These are phyloP conservation scores for Blastocystis sp. DNA, from an alignment of 352 stramenopile genomes.

Conservation along the genomic window DNA sequence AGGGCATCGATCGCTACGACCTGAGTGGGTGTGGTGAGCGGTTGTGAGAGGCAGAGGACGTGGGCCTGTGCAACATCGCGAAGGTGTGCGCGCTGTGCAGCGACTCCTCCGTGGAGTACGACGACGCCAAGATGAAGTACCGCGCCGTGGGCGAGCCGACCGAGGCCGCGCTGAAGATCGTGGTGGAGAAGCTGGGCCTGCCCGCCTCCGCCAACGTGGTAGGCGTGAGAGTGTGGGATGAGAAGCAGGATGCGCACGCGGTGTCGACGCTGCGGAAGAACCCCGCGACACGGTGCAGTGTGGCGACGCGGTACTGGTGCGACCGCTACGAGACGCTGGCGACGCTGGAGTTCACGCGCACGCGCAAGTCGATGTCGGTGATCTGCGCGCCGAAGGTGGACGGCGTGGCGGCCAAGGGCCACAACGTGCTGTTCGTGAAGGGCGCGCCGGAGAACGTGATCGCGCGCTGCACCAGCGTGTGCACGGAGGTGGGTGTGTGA, in stretches of 20 bases:
- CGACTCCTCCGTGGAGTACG: conserved; percentile 81
- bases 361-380: conserved; percentile 96
- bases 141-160: conserved; percentile 89
- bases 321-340: conserved; percentile 83
- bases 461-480: conserved; percentile 87
- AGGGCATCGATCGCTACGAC: conserved; percentile 60
- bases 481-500: conserved; percentile 75
- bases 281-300: conserved; percentile 69
- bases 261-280: conserved; percentile 50
- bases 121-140: conserved; percentile 78
- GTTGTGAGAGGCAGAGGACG: conserved; percentile 72
- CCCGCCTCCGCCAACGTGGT: conserved; percentile 71
- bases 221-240: conserved; percentile 73
- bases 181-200: conserved; percentile 89
- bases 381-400: conserved; percentile 76
- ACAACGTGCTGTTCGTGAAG: conserved; percentile 95
- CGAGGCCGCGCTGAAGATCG: conserved; percentile 89
- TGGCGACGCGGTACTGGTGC: conserved; percentile 68
- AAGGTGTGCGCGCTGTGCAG: conserved; percentile 85
- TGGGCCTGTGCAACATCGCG: conserved; percentile 69
- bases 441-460: conserved; percentile 92
- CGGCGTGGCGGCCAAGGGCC: conserved; percentile 71
- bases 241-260: conserved; percentile 33
- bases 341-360: conserved; percentile 90
- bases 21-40: conserved; percentile 50